Percentiles rank a stretch among this genome's conserved stretches.
These are phyloP conservation scores for Tilletia indica DNA, from an alignment of 1,284 basidiomycete species.

Conservation along the genomic window DNA sequence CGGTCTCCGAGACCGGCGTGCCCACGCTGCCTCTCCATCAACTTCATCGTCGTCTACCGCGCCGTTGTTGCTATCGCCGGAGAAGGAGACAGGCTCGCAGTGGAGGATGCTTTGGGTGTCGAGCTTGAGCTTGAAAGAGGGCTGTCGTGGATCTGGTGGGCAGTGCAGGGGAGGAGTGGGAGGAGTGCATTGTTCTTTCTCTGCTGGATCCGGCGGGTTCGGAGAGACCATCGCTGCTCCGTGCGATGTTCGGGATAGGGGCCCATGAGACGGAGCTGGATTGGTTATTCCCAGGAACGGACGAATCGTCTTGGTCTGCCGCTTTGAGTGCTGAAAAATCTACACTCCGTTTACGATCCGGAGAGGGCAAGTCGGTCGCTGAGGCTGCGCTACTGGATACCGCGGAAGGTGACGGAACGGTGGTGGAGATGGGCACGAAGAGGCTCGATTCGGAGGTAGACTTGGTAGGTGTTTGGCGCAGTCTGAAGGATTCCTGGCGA, in stretches of 20 bases:
- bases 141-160: background rate
- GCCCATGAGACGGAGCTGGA: background rate
- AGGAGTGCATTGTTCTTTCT: background rate
- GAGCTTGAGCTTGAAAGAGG: background rate
- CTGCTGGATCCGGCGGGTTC: background rate
- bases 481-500: constrained; percentile 1
- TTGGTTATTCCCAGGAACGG: background rate
- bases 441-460: background rate
- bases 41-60: background rate
- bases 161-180: background rate
- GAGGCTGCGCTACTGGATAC: too few species aligned
- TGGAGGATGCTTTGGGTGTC: background rate
- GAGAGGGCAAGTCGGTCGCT: too few species aligned
- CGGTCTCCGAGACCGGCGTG: background rate
- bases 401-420: background rate
- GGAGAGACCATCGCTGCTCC: background rate
- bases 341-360: too few species aligned
- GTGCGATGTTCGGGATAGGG: background rate
- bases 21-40: background rate
- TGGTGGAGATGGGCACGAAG: background rate
- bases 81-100: background rate
- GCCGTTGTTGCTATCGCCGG: too few species aligned
- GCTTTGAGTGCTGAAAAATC: too few species aligned
- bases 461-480: background rate
- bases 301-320: too few species aligned